Evolutionary conservation across 2,329 filamentous ascomycete genomes (phyloP), one percentile per base, ranked within the genome.

Genomic region (Diaporthe humulicola): DNA sequence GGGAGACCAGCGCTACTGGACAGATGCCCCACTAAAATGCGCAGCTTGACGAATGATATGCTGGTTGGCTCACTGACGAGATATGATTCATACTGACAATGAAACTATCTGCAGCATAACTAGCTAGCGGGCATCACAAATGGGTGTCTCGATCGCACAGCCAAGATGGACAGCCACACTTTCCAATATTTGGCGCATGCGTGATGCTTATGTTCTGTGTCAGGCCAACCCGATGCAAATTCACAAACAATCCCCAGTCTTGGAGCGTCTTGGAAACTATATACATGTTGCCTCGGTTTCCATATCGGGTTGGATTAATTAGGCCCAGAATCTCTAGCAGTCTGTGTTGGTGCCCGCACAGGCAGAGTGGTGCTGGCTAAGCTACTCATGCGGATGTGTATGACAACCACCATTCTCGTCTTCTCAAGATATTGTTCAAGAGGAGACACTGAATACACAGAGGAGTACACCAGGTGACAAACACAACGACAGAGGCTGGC

Each of bases 41-140:
- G 22, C n/a, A 42, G 4, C 15, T 28, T 8, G 14, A 69, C 64
- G 9, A 69, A 69, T 54, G 22, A 69, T 7, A 52, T 28, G 48
- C 15, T n/a, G 14, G 48, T 19, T 50, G 33, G 64, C 45, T 40
- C 19, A 25, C n/a, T 54, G 48, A 54, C 48, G 22, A 40, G 48
- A 12, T 54, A 69, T 69, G 64, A 69, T 40, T 69, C 64, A 69
- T 69, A 28, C 8, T 69, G 45, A 48, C 40, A 64, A 33, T 33
- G 38, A 45, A 45, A 64, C 40, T 28, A 30, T 42, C 5, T 36
- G n/a, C 54, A 22, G 28, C 10, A 36, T 57, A 25, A 28, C 28
- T 19, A 17, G 8, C 38, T 22, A 60, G 30, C 3, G 30, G 33
- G 33, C 56, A 58, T 58, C 57, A 5, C 36, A 14, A 61, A 61